These are phyloP conservation scores for Irpex sp. DNA, from an alignment of 1,284 basidiomycete species.

Conservation along the genomic window DNA sequence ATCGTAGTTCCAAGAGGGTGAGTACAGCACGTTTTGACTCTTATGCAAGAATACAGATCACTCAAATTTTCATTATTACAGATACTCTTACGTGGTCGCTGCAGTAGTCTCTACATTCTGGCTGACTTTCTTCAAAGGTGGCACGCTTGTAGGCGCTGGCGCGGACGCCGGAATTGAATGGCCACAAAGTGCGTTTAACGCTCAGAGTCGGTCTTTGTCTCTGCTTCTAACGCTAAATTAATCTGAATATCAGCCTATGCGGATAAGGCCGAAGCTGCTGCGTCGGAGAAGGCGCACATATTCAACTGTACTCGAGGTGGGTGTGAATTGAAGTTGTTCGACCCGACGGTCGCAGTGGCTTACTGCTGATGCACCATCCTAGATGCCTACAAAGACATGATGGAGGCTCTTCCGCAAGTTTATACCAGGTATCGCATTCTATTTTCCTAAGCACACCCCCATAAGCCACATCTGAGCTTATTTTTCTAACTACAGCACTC, in stretches of 20 bases:
- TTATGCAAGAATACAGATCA: neutral
- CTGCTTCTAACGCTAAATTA: neutral
- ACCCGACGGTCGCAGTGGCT: neutral
- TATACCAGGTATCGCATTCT: neutral
- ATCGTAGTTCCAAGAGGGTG: no score
- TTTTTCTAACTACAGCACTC: conserved; percentile 34
- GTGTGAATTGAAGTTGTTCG: conserved; percentile 17
- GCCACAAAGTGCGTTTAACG: conserved; percentile 48
- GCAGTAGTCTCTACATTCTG: conserved; percentile 50
- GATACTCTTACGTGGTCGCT: conserved; percentile 48
- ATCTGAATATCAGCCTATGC: conserved; percentile 43
- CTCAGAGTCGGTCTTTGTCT: neutral
- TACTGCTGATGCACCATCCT: conserved; percentile 1
- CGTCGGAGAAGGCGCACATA: conserved; percentile 30
- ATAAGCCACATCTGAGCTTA: neutral
- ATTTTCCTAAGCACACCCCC: neutral
- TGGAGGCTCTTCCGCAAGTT: conserved; percentile 41
- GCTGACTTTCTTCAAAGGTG: conserved; percentile 49
- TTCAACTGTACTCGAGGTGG: conserved; percentile 60
- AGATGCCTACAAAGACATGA: conserved; percentile 73
- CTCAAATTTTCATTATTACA: conserved; percentile 16
- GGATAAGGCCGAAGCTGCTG: conserved; percentile 41
- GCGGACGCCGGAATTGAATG: conserved; percentile 55
- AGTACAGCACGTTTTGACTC: neutral
- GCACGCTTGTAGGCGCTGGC: conserved; percentile 46